phyloP scores from a whole-genome alignment of 345 rosid species.

The Orychophragmus violaceus region DNA sequence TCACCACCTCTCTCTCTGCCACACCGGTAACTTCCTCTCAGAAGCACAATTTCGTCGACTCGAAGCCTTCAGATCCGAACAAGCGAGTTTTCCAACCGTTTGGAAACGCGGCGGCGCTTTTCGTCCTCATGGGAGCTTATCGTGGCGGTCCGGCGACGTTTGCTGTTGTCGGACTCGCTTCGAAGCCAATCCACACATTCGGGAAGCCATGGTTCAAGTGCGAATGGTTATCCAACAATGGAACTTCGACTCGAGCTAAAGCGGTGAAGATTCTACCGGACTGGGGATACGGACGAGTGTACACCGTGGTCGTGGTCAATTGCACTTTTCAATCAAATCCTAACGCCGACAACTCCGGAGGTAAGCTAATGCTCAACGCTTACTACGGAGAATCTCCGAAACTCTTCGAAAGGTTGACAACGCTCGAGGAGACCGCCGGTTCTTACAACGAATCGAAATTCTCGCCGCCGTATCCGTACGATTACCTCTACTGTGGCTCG shows the following conservation, averaged over 20 bases:
- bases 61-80: slow-evolving; percentile 43
- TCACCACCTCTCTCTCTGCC: slow-evolving; percentile 23
- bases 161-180: slow-evolving; percentile 72
- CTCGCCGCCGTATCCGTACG: slow-evolving; percentile 55
- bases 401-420: slow-evolving; percentile 49
- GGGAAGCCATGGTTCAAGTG: slow-evolving; percentile 75
- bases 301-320: slow-evolving; percentile 76
- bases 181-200: slow-evolving; percentile 73
- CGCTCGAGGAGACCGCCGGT: slow-evolving; percentile 58
- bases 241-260: slow-evolving; percentile 48
- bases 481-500: slow-evolving; percentile 79
- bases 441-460: slow-evolving; percentile 44
- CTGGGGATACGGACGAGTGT: slow-evolving; percentile 87
- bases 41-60: too few relatives aligned
- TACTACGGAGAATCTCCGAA: slow-evolving; percentile 48
- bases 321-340: slow-evolving; percentile 60
- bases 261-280: slow-evolving; percentile 74
- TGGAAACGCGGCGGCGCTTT: slow-evolving; percentile 79
- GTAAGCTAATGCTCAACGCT: slow-evolving; percentile 62
- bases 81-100: slow-evolving; percentile 63
- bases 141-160: slow-evolving; percentile 72
- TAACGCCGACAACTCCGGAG: slow-evolving; percentile 56
- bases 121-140: slow-evolving; percentile 85
- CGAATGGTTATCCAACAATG: slow-evolving; percentile 69
- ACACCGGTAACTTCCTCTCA: too few relatives aligned